Base-by-base conservation (phyloP, 257 asterid genomes). In the Jacaranda mimosifolia region DNA sequence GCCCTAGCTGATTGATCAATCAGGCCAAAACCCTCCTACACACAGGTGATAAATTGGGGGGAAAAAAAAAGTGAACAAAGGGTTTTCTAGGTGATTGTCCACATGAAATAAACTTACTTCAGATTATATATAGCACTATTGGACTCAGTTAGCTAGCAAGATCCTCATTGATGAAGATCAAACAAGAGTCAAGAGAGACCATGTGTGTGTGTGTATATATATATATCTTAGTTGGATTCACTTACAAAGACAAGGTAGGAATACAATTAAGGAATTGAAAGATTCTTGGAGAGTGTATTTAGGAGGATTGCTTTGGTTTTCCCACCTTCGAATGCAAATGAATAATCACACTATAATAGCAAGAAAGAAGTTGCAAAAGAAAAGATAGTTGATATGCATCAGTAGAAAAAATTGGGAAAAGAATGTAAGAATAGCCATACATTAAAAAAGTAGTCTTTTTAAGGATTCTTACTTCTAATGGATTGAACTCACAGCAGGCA, bases 391-490 rank as follows among this genome's bases (percentile, higher is more conserved):
- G 38, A 17, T 15, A 42, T 59, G 32, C 60, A 55, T 46, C 70
- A 60, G 49, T 13, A 26, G 36, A 43, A 62, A 46, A 45, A 74
- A 36, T 0, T 35, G 52, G 68, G 53, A 18, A 63, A 26, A 63
- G 72, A 49, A 63, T 63, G 26, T 35, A 52, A 75, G 74, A 67
- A 26, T 40, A 57, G 51, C 62, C 53, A 68, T 46, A 68, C 19
- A 13, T 68, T 65, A 10, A 18, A 42, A 40, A 55, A 53, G 66
- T 10, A 36, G 9, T 8, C 46, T 49, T 62, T 59, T 38, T 53
- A 68, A 59, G 21, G 76, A 48, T 43, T 70, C 36, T 70, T 60
- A 12, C 12, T 12, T 35, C 4, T 39, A 15, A 13, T 36, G 19
- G 58, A 68, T 46, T 40, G 48, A 75, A 51, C 66, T 42, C n/a